Base-by-base conservation (phyloP, 129 eudicot genomes). In the Flaveria sonorensis region DNA sequence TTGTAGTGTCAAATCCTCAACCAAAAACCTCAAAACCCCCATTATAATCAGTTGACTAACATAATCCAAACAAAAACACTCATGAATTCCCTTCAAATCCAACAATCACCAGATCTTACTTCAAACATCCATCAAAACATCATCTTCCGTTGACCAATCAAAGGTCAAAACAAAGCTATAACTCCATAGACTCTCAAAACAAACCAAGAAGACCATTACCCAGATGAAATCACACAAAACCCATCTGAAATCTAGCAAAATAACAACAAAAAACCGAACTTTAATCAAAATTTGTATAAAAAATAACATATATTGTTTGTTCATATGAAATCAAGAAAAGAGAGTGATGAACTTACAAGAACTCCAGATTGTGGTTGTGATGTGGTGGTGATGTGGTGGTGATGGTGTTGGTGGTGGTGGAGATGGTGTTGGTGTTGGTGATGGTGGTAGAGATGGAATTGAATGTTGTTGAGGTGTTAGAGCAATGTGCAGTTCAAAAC, bases 151-250 rank as follows among this genome's bases (percentile, higher is more conserved):
- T 12, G 70, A 71, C 71, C 39, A 30, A 79, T 19, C 32, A 60
- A 66, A 61, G 71, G 77, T 71, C 82, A 79, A 71, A 79, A 39
- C 16, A 15, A 47, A 21, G 26, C 45, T 61, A 30, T 16, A 46
- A 48, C 75, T 77, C 59, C 40, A 13, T 28, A 57, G 7, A n/a
- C 20, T 7, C 82, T 69, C 76, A 61, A 70, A 78, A 45, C 70
- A 13, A 59, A 12, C 32, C 72, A 80, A 79, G 74, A 75, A 24
- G 73, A 64, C 62, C 70, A 80, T 55, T 7, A 65, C 79, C 68
- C 86, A 60, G 87, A 87, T 83, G 85, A 71, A 80, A 67, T 72
- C 60, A 75, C 66, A 84, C 75, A 52, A 73, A 73, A 3, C 72
- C 78, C 68, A 46, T 16, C 39, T 69, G 61, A 59, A 78, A 77